phyloP scores from a whole-genome alignment of 257 asterid genomes.

The Nicotiana knightiana region DNA sequence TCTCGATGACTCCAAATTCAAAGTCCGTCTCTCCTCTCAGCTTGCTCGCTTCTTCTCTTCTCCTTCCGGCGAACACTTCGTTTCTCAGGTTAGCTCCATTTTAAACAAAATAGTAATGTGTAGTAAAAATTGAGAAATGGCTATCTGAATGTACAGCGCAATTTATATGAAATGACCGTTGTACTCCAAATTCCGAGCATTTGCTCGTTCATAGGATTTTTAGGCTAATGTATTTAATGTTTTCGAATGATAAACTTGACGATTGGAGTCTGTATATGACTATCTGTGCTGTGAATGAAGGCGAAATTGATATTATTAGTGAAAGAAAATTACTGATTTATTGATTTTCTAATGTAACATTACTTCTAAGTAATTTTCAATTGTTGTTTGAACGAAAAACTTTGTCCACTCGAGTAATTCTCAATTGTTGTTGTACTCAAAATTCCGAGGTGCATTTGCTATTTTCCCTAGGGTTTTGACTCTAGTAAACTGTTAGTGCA shows the following conservation, averaged over 20 bases:
- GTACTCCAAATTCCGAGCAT: background rate
- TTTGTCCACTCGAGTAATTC: too few relatives aligned
- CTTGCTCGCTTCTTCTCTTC: slow-evolving; percentile 63
- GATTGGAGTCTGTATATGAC: background rate
- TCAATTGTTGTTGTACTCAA: too few relatives aligned
- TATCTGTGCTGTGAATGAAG: background rate
- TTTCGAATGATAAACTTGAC: background rate
- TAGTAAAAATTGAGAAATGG: background rate
- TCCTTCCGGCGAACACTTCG: slow-evolving; percentile 34
- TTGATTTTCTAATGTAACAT: background rate
- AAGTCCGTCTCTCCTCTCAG: slow-evolving; percentile 49
- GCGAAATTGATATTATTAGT: background rate
- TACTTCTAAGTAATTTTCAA: background rate
- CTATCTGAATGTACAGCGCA: background rate
- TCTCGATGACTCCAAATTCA: slow-evolving; percentile 41
- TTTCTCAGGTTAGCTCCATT: slow-evolving; percentile 44
- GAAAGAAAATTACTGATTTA: background rate
- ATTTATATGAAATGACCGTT: background rate
- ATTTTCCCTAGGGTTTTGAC: background rate
- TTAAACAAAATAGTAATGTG: background rate
- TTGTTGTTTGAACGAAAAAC: background rate
- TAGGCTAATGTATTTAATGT: background rate
- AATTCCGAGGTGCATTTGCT: background rate
- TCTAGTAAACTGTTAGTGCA: background rate
- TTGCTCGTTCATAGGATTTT: background rate